A percentile compares a stretch with the other conserved stretches of the same genome.
phyloP scores from a whole-genome alignment of 1,284 basidiomycete genomes.

The Ustilago shanxiensis region DNA sequence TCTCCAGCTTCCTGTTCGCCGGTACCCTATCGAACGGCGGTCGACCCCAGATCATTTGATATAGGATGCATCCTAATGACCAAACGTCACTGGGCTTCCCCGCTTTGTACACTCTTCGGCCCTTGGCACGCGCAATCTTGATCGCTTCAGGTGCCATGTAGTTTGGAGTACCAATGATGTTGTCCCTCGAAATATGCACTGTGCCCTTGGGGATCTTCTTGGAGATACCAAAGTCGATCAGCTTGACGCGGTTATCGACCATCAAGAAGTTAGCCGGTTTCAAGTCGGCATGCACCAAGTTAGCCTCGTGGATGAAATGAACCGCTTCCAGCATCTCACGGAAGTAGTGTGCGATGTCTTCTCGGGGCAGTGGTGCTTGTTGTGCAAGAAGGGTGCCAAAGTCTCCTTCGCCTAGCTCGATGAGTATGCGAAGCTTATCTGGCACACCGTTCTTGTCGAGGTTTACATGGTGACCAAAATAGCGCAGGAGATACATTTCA shows the following conservation, averaged over 20 bases:
- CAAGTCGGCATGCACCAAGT: constrained; percentile 68
- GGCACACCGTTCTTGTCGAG: constrained; percentile 42
- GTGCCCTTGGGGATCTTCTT: constrained; percentile 77
- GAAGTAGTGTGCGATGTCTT: constrained; percentile 62
- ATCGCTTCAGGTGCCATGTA: constrained; percentile 70
- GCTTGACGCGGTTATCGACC: constrained; percentile 86
- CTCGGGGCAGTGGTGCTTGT: constrained; percentile 51
- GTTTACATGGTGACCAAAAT: constrained; percentile 67
- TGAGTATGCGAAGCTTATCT: constrained; percentile 64
- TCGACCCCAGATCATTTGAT: constrained; percentile 93
- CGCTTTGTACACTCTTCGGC: constrained; percentile 70
- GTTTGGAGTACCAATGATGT: constrained; percentile 69
- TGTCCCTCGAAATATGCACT: constrained; percentile 68
- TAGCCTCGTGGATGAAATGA: constrained; percentile 68
- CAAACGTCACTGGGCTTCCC: constrained; percentile 80
- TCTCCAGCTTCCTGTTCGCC: constrained; percentile 90
- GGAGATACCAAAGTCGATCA: constrained; percentile 97
- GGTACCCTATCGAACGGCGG: constrained; percentile 90
- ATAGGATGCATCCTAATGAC: constrained; percentile 95
- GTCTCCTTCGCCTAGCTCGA: constrained; percentile 68
- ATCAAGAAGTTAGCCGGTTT: constrained; percentile 78
- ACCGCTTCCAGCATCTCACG: constrained; percentile 69
- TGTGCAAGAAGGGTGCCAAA: constrained; percentile 60
- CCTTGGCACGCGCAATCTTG: constrained; percentile 62
- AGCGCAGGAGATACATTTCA: constrained; percentile 65